Evolutionary conservation across 805 yeast species (phyloP), one percentile per base, ranked within the genome.

Genomic region (Torulaspora indica): DNA sequence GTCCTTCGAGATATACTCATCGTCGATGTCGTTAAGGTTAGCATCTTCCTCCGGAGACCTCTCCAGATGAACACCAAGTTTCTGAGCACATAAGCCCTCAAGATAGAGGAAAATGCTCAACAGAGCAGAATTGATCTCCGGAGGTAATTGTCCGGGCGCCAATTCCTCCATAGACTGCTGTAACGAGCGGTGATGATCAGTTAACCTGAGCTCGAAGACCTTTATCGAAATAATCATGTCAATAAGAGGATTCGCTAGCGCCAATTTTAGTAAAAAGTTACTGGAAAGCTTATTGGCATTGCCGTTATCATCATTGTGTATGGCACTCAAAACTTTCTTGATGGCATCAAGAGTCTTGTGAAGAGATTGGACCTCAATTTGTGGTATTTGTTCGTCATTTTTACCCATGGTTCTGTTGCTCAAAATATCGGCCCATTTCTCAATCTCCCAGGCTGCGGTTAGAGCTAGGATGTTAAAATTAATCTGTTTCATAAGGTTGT

Each of bases 1-100:
- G 15, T 47, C 51, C 4, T 35, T 40, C 2, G 38, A 38, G 5
- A 52, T 38, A 13, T 38, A 40, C 3, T 29, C 39, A 7, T 47
- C 47, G 5, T 40, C 25, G 8, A 57, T 20, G 28, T 53, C 56
- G 43, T 53, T 56, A 7, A 55, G 47, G 37, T 55, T 52, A 1
- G 54, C 62, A 44, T 60, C 61, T 46, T 61, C 66, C 25, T 54
- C 55, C 2, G 55, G 52, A 13, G 42, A 43, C 31, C 63, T 58
- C 10, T 55, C 60, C 12, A 61, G 41, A 6, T 43, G 46, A n/a
- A 55, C 36, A 9, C 35, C 52, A 1, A 48, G 17, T 18, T 53
- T 49, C 32, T 51, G 56, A 2, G 62, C 65, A 27, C 35, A 38
- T 7, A 54, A 32, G 34, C 63, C 50, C 42, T 64, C 68, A 28